Conservation (phyloP, 169 alveolate species). For the Plasmodium berghei region DNA sequence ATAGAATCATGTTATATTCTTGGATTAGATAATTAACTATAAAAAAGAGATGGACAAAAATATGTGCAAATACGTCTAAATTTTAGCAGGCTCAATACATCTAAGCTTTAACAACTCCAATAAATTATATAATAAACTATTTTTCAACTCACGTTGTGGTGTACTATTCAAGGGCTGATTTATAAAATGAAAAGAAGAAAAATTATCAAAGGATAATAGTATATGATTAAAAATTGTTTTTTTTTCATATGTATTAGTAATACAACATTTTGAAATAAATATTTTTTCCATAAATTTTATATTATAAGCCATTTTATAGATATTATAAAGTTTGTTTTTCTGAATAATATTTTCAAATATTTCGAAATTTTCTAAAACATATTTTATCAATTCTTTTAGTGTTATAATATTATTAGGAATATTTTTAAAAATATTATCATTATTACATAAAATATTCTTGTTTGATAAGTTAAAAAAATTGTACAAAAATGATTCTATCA, state of each 20-base stretch:
- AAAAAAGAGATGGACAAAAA: not conserved
- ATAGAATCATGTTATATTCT: conserved; percentile 46
- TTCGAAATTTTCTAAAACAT: conserved; percentile 15
- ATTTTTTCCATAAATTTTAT: conserved; percentile 10
- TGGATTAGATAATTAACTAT: conserved; percentile 41
- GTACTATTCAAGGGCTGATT: conserved; percentile 39
- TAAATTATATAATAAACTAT: not conserved
- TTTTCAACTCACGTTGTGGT: conserved; percentile 1
- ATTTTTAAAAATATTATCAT: conserved; percentile 25
- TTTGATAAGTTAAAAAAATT: conserved; percentile 11
- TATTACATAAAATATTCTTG: conserved; percentile 21
- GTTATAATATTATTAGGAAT: not conserved
- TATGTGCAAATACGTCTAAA: not conserved
- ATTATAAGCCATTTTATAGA: conserved; percentile 17
- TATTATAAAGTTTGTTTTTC: conserved; percentile 14
- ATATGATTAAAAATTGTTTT: not conserved
- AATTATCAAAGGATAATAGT: conserved; percentile 10
- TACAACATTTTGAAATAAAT: conserved; percentile 13
- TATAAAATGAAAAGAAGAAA: conserved; percentile 13
- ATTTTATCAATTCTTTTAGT: conserved; percentile 3
- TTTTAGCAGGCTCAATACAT: not conserved
- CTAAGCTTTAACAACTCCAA: not conserved
- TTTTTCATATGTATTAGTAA: conserved; percentile 25
- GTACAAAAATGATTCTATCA: conserved; percentile 31
- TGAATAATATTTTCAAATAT: conserved; percentile 13